Conservation (phyloP, 2,329 filamentous ascomycete genomes). For the Paradendryphiella salina region DNA sequence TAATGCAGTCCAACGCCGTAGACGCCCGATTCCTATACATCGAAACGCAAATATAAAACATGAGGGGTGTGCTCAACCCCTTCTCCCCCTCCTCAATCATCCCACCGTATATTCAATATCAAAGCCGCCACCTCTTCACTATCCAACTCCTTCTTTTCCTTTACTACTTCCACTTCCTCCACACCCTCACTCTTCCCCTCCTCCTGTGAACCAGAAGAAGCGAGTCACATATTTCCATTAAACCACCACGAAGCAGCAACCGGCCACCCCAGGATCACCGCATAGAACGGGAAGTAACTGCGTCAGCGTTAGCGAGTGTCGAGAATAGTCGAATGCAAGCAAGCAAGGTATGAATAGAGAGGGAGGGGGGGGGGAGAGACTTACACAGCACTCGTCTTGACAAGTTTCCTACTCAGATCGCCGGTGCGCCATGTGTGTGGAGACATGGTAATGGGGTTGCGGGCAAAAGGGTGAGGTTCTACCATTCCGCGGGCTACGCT, state of each 20-base stretch:
- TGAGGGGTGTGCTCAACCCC: neutral
- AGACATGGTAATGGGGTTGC: slow-evolving; percentile 32
- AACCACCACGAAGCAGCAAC: slow-evolving; percentile 32
- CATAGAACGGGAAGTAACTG: slow-evolving; percentile 38
- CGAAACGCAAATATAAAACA: too few species aligned
- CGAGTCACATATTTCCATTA: slow-evolving; percentile 41
- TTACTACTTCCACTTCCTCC: neutral
- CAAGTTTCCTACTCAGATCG: slow-evolving; percentile 28
- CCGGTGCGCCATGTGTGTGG: slow-evolving; percentile 32
- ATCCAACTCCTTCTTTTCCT: slow-evolving; percentile 10
- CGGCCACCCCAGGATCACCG: slow-evolving; percentile 41
- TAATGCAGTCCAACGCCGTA: neutral
- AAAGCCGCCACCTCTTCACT: slow-evolving; percentile 30
- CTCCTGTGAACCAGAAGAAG: too few species aligned
- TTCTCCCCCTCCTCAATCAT: slow-evolving; percentile 36
- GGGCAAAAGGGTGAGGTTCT: slow-evolving; percentile 44
- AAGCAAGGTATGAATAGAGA: neutral
- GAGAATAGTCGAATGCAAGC: too few species aligned
- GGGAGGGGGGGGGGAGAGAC: slow-evolving; percentile 6
- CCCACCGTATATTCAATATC: slow-evolving; percentile 38
- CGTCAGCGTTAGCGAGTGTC: too few species aligned
- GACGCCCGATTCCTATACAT: neutral
- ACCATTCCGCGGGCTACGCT: slow-evolving; percentile 38
- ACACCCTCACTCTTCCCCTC: slow-evolving; percentile 11
- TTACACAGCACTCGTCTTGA: slow-evolving; percentile 35